Base-by-base conservation (phyloP, 2,329 filamentous ascomycete species). In the Alternaria gansuensis region DNA sequence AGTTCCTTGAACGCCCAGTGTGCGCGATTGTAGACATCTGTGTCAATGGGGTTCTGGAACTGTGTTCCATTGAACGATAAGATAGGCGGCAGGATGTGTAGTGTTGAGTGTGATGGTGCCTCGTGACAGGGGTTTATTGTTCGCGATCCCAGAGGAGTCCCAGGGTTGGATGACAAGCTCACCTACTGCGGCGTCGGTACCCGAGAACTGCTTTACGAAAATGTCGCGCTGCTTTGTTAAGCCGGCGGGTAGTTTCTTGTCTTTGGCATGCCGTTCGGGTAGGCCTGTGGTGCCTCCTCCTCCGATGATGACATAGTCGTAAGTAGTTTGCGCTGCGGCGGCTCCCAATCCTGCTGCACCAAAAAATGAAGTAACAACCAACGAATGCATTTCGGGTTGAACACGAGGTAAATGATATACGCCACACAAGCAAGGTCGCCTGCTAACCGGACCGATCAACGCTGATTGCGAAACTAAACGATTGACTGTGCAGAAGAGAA, bases 1-100 rank as follows among this genome's bases (percentile, higher is more conserved):
- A 79, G 71, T 1, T 68, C 63, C 10, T 61, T 59, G 10, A 66
- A 64, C 26, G 67, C 64, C 60, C 70, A 71, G 54, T 74, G 75
- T 31, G 60, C 50, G 7, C 77, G 69, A 34, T 77, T 77, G 52
- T 62, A 74, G n/a, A 78, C 54, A 61, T 64, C 72, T 5, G 48
- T 71, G 54, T 80, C 78, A 8, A 74, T 51, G 1, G 74, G 75
- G 60, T 78, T 74, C 29, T 69, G 57, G 37, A 64, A 74, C 14
- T 17, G 75, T 70, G 49, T 69, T 70, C 55, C 65, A 76, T 34
- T 75, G 58, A 40, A 75, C 56, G 11, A 74, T 57, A 1, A 72
- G 74, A 3, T 63, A 59, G 9, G 59, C 63, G 2, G 48, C 39
- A 4, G 73, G 73, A 46, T 76, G 67, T 13, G 68, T 67, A 9